These are phyloP conservation scores for Ambrosiella cleistominuta DNA, from an alignment of 2,329 filamentous ascomycete genomes.

Conservation along the genomic window DNA sequence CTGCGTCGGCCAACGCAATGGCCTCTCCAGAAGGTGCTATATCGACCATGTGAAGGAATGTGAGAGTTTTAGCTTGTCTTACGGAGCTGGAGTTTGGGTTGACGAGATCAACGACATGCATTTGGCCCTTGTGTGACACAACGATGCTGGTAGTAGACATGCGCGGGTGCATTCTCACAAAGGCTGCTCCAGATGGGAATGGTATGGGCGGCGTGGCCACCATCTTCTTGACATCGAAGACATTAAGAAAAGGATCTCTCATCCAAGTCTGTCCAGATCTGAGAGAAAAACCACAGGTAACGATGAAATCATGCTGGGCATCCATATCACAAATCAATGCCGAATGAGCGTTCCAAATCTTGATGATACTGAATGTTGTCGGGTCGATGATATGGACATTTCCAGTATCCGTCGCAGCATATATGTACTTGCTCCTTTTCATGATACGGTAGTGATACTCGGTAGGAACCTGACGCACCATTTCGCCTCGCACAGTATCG, in stretches of 20 bases:
- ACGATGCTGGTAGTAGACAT: slow-evolving; percentile 92
- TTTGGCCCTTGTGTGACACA: slow-evolving; percentile 76
- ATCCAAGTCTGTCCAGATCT: slow-evolving; percentile 57
- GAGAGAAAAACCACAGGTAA: slow-evolving; percentile 85
- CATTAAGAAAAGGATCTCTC: slow-evolving; percentile 82
- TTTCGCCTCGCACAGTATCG: slow-evolving; percentile 50
- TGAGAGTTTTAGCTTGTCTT: slow-evolving; percentile 60
- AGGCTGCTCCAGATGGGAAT: slow-evolving; percentile 80
- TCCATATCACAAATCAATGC: slow-evolving; percentile 93
- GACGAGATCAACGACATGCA: slow-evolving; percentile 91
- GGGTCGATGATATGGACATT: slow-evolving; percentile 76
- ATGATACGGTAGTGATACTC: slow-evolving; percentile 75
- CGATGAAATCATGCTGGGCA: slow-evolving; percentile 81
- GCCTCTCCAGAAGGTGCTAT: slow-evolving; percentile 79
- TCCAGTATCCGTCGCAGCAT: slow-evolving; percentile 70
- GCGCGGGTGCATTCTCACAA: slow-evolving; percentile 89
- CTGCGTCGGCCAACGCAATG: slow-evolving; percentile 61
- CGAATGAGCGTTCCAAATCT: slow-evolving; percentile 79
- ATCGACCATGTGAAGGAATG: slow-evolving; percentile 63
- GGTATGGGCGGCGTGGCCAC: slow-evolving; percentile 77
- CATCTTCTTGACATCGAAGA: slow-evolving; percentile 88
- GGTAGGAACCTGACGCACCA: slow-evolving; percentile 52
- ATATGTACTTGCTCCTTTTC: slow-evolving; percentile 80
- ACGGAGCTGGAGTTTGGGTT: slow-evolving; percentile 79
- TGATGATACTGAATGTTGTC: slow-evolving; percentile 57